phyloP scores from a whole-genome alignment of 139 green algal species.

The Haematococcus sp. region DNA sequence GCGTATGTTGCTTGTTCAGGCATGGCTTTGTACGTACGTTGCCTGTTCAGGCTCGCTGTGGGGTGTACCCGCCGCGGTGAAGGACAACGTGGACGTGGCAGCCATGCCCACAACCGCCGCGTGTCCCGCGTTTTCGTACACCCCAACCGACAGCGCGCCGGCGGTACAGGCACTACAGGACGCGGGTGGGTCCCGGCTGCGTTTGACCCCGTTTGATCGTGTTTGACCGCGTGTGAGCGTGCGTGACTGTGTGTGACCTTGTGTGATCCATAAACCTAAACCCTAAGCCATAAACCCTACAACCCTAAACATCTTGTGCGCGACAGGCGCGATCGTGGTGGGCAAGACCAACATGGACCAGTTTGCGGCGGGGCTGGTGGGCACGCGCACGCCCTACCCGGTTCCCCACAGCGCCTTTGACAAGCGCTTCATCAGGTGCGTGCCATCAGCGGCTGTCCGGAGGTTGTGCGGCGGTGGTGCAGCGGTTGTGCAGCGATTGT shows the following conservation, averaged over 20 bases:
- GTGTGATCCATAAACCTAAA: no score
- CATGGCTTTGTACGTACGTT: no score
- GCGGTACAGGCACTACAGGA: slow-evolving; percentile 51
- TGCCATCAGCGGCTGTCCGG: no score
- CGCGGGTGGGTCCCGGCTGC: slow-evolving; percentile 43
- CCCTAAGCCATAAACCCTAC: no score
- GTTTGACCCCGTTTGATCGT: not conserved
- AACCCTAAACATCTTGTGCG: no score
- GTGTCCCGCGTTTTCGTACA: slow-evolving; percentile 64
- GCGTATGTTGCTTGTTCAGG: no score
- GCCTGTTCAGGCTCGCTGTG: slow-evolving; percentile 48
- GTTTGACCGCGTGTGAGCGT: no score
- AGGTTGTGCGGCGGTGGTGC: no score
- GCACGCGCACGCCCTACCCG: slow-evolving; percentile 69
- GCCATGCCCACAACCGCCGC: slow-evolving; percentile 66
- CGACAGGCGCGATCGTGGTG: slow-evolving; percentile 63
- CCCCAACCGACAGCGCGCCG: slow-evolving; percentile 28
- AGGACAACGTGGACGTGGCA: slow-evolving; percentile 83
- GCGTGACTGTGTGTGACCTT: no score
- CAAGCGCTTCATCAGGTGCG: slow-evolving; percentile 49
- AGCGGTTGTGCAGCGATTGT: no score
- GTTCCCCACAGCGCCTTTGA: slow-evolving; percentile 63
- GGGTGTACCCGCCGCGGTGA: slow-evolving; percentile 74
- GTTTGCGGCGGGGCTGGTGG: slow-evolving; percentile 79
- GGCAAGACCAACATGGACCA: slow-evolving; percentile 88